Evolutionary conservation across 2,329 filamentous ascomycete genomes (phyloP).

Genomic region (Nigrospora sphaerica): DNA sequence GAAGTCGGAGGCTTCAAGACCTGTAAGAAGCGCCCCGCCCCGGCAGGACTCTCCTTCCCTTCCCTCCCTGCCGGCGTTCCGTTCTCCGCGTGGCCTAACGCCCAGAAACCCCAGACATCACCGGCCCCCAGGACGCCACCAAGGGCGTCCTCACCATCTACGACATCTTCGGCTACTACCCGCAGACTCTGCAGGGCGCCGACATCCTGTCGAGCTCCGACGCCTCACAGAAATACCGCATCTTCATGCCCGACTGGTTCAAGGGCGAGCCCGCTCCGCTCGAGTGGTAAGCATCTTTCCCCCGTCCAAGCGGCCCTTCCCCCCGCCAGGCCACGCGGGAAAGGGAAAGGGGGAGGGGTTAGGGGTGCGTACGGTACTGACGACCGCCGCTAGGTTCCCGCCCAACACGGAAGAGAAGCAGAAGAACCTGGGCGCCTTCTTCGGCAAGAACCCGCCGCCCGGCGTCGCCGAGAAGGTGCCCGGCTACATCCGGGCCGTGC

Average conservation of each 20-base stretch:
- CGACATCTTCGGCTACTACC: constrained; percentile 68
- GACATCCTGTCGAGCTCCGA: constrained; percentile 55
- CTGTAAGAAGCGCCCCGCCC: constrained; percentile 22
- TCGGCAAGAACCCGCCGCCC: constrained; percentile 41
- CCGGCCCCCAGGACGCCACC: constrained; percentile 35
- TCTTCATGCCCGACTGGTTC: constrained; percentile 92
- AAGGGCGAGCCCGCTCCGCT: constrained; percentile 59
- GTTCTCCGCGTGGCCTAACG: background rate
- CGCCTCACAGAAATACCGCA: constrained; percentile 62
- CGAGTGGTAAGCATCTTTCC: constrained; percentile 30
- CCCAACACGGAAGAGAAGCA: constrained; percentile 58
- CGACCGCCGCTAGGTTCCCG: constrained; percentile 49
- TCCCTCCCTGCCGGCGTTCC: background rate
- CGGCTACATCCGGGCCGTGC: constrained; percentile 45
- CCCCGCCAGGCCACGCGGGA: background rate
- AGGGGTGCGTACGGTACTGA: constrained; percentile 10
- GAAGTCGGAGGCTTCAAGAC: constrained; percentile 49
- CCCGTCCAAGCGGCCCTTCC: no score
- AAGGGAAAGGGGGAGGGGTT: no score
- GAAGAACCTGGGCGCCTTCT: constrained; percentile 50
- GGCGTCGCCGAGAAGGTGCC: constrained; percentile 43
- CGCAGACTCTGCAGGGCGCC: constrained; percentile 63
- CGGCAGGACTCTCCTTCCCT: background rate
- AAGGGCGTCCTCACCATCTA: constrained; percentile 57
- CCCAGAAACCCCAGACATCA: constrained; percentile 34